Base-by-base conservation (phyloP, 2,329 filamentous ascomycete genomes). In the Eurotiales sp. region DNA sequence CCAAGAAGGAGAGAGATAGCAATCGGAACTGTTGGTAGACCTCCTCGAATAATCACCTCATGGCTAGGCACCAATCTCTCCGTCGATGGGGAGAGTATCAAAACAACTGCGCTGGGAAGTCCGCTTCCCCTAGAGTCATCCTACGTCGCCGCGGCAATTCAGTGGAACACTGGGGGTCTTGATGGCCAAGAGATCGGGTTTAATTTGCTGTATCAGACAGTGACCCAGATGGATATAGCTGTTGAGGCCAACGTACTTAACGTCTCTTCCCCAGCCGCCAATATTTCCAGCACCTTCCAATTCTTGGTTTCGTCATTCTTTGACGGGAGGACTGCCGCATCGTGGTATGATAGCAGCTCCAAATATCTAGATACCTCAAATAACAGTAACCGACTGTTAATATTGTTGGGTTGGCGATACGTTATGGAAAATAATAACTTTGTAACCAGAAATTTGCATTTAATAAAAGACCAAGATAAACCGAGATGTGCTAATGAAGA, bases 1-100 rank as follows among this genome's bases (percentile, higher is more conserved):
- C 81, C 81, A 2, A 85, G 72, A 12, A 77, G 70, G 11, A 78
- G 73, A 57, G 82, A 83, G 60, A 84, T 75, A 53, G 82, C 69
- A 59, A 84, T 73, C 0, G 82, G 83, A 59, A 27, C 25, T 5
- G 25, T 27, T 10, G 25, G 10, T 27, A 10, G 25, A 27, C 10
- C 25, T 27, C 25, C 25, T 27, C 25, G 25, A 6, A 10, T 27
- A 10, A 27, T 27, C 5, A 6, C 25, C 10, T 5, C 25, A 27
- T 27, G 25, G 25, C 25, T 27, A 27, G 25, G 25, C 10, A 10
- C 25, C 25, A 27, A 27, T 27, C 25, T 27, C 25, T 27, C 25
- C 25, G 10, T 27, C 10, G 25, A 10, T 10, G 25, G 5, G 10
- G 25, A 27, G 10, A 27, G 25, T 27, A 27, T 27, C 25, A 27